Base-by-base conservation (phyloP, 1,284 basidiomycete genomes). In the Cystobasidium pallidum region DNA sequence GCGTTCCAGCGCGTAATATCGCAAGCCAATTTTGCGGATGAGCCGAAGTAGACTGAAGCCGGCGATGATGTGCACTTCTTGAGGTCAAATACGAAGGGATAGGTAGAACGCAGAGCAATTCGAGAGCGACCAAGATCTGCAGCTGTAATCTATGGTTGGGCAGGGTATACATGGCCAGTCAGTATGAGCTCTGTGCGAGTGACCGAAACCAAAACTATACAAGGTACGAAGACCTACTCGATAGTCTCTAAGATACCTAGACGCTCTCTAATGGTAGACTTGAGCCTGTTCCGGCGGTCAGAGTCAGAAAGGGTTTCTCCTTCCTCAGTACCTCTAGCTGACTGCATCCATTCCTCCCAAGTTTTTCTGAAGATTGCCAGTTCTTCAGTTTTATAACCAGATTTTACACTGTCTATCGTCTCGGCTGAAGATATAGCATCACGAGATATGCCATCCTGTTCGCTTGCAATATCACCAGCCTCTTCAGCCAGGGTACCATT, bases 81-180 rank as follows among this genome's bases (percentile, higher is more conserved):
- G 57, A 28, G 11, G 26, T 49, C 2, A 49, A 24, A n/a, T 52
- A 63, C 13, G 55, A 71, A 19, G 70, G 49, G 24, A 57, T 57
- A 24, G 64, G 64, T 2, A 66, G 51, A 1, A 66, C 51, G 4
- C 47, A 55, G 30, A 72, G 55, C n/a, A 59, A 11, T 34, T 72
- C 63, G 19, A 72, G 30, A 21, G 64, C 24, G 1, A 72, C 3
- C 11, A 72, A n/a, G 19, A 72, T 72, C 64, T 72, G 70, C 21
- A 72, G 30, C 61, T 72, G 52, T 19, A 66, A 51, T 26, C 70
- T 72, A 32, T 39, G 36, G 36, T 13, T 7, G 36, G 36, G 13
- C 6, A 39, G 36, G 36, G 13, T 39, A 39, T n/a, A 39, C 36
- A 39, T 6, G 6, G 36, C 13, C 36, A 39, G 36, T 39, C 6